Conservation (phyloP, 352 stramenopile species). For the Pythium guiyangense region DNA sequence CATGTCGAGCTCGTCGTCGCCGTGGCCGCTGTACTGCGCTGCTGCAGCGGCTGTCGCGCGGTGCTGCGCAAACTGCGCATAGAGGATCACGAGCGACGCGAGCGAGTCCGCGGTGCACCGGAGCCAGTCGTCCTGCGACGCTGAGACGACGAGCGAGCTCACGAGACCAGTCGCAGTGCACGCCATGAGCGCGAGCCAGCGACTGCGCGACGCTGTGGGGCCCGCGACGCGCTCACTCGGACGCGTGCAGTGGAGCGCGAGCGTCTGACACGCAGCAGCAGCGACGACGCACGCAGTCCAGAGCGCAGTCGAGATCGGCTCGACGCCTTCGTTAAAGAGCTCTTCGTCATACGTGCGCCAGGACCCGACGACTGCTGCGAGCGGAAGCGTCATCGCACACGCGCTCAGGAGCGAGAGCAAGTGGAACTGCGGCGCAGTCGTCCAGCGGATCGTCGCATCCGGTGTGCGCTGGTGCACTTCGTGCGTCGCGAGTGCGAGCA, state of each 20-base stretch:
- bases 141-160: constrained; percentile 31
- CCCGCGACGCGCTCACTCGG: no score
- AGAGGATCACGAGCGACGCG: constrained; percentile 46
- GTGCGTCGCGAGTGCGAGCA: constrained; percentile 32
- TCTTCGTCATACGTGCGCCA: constrained; percentile 11
- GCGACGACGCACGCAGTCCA: constrained; percentile 13
- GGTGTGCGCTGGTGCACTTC: constrained; percentile 16
- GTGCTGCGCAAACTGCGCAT: constrained; percentile 35
- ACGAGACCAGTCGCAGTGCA: constrained; percentile 34
- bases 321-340: constrained; percentile 11
- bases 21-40: constrained; percentile 11
- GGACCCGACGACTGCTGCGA: constrained; percentile 16
- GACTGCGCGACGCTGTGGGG: constrained; percentile 24
- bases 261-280: no score
- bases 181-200: constrained; percentile 31
- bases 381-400: constrained; percentile 25
- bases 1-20: constrained; percentile 37
- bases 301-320: neutral
- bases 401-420: constrained; percentile 39
- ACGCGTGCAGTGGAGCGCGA: no score
- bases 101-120: constrained; percentile 30
- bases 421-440: constrained; percentile 28
- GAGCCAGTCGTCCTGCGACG: constrained; percentile 49
- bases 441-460: constrained; percentile 20
- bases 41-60: neutral